Evolutionary conservation across 2,329 filamentous ascomycete genomes (phyloP).

Genomic region (Thermomyces lanuginosus): DNA sequence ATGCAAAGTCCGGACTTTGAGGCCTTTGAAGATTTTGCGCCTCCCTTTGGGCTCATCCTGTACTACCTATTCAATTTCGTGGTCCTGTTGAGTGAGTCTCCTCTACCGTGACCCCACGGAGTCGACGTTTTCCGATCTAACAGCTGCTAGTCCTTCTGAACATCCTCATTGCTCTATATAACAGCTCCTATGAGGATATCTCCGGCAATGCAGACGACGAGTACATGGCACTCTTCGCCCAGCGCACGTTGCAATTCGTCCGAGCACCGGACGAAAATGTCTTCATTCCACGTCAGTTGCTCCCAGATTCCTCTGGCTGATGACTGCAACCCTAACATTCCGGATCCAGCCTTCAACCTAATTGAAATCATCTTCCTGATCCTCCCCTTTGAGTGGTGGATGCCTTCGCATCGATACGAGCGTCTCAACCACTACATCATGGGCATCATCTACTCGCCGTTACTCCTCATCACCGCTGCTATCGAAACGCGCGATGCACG

Average conservation of each 20-base stretch:
- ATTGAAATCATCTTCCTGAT: constrained; percentile 70
- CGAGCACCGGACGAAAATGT: constrained; percentile 96
- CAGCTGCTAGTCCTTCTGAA: constrained; percentile 56
- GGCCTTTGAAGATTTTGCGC: constrained; percentile 78
- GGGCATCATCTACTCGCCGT: constrained; percentile 66
- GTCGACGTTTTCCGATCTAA: constrained; percentile 6
- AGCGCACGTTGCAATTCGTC: constrained; percentile 94
- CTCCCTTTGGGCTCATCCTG: constrained; percentile 82
- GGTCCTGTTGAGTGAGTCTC: constrained; percentile 57
- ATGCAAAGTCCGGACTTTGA: constrained; percentile 84
- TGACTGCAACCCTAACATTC: constrained; percentile 1
- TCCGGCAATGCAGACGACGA: constrained; percentile 87
- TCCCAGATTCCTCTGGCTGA: neutral
- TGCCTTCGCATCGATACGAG: constrained; percentile 57
- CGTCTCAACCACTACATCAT: constrained; percentile 78
- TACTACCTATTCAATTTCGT: constrained; percentile 98
- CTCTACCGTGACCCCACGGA: neutral
- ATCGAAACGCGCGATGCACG: constrained; percentile 51
- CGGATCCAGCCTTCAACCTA: constrained; percentile 55
- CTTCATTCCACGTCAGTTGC: constrained; percentile 57
- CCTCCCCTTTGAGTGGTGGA: constrained; percentile 88
- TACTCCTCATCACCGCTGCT: constrained; percentile 62
- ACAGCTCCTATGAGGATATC: constrained; percentile 89
- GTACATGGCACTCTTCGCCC: constrained; percentile 79
- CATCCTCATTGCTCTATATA: constrained; percentile 92